These are phyloP conservation scores for Neofusicoccum laricinum DNA, from an alignment of 2,329 filamentous ascomycete species.

Conservation along the genomic window DNA sequence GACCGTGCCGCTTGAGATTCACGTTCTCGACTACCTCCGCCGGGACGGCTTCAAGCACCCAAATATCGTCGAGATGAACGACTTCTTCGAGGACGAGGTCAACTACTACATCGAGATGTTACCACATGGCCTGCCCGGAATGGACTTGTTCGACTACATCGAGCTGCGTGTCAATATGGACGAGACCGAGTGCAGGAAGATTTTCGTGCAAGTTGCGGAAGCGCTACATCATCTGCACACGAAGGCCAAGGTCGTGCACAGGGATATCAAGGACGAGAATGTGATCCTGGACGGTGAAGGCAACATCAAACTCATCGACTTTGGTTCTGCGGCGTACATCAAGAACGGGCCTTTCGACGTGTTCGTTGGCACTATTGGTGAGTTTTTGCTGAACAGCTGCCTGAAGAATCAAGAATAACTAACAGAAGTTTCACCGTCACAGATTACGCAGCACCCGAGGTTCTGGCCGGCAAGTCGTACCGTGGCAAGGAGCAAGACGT, in stretches of 20 bases:
- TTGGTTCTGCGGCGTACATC: constrained; percentile 96
- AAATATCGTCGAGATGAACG: constrained; percentile 67
- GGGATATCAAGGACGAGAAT: constrained; percentile 99
- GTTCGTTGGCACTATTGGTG: constrained; percentile 97
- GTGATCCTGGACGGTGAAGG: constrained; percentile 94
- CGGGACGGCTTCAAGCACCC: constrained; percentile 64
- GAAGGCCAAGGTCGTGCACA: constrained; percentile 87
- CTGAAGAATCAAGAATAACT: not conserved
- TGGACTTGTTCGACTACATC: constrained; percentile 99
- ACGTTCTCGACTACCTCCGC: constrained; percentile 90
- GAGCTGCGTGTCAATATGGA: constrained; percentile 96
- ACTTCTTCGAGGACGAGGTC: constrained; percentile 71
- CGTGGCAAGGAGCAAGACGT: constrained; percentile 96
- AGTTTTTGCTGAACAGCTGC: constrained; percentile 29
- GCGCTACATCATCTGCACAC: constrained; percentile 90
- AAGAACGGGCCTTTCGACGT: constrained; percentile 98
- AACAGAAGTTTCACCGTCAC: not conserved
- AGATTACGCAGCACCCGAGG: constrained; percentile 99
- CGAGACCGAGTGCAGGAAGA: constrained; percentile 87
- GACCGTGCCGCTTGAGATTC: constrained; percentile 94
- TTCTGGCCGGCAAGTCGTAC: constrained; percentile 87
- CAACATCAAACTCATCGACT: constrained; percentile 95
- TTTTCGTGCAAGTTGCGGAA: constrained; percentile 88
- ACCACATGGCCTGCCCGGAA: constrained; percentile 89
- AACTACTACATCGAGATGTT: constrained; percentile 99